Evolutionary conservation across 2,329 filamentous ascomycete species (phyloP).

Genomic region (Davidsoniella virescens): DNA sequence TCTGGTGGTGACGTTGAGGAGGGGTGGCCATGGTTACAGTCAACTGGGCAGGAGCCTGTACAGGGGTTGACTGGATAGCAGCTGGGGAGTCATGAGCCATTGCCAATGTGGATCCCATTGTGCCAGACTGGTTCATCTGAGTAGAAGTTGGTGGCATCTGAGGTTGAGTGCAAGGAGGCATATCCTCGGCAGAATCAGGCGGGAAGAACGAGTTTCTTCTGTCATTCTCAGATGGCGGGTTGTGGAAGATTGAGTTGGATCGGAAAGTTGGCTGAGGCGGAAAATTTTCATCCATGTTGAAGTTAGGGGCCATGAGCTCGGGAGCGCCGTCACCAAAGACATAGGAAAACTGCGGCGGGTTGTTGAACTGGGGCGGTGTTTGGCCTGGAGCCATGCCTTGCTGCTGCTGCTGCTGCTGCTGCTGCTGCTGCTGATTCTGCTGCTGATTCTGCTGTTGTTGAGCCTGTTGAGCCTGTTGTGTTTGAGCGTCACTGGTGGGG

Average conservation of each 20-base stretch:
- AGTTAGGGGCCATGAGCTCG: constrained; percentile 3
- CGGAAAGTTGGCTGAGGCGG: constrained; percentile 37
- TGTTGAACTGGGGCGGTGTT: background rate
- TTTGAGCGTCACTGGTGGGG: constrained; percentile 24
- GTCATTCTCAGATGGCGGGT: constrained; percentile 39
- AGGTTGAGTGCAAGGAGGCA: constrained; percentile 9
- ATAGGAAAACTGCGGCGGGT: constrained; percentile 9
- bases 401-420: constrained; percentile 3
- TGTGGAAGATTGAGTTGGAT: constrained; percentile 50
- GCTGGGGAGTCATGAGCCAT: constrained; percentile 6
- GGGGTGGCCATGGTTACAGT: constrained; percentile 16
- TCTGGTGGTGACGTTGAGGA: constrained; percentile 1
- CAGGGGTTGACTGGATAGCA: constrained; percentile 4
- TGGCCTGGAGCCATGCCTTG: background rate
- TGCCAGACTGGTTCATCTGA: constrained; percentile 10
- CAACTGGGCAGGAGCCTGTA: constrained; percentile 16
- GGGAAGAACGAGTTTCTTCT: constrained; percentile 49
- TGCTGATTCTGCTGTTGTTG: constrained; percentile 6
- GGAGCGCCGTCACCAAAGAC: constrained; percentile 9
- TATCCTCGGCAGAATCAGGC: constrained; percentile 29
- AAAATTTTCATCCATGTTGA: constrained; percentile 9
- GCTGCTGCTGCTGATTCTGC: constrained; percentile 2
- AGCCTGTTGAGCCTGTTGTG: constrained; percentile 14
- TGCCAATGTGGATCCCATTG: constrained; percentile 6
- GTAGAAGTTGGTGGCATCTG: constrained; percentile 10